Percentiles rank a stretch among this genome's conserved stretches.
These are phyloP conservation scores for Anisodus tanguticus DNA, from an alignment of 257 asterid genomes.

Conservation along the genomic window DNA sequence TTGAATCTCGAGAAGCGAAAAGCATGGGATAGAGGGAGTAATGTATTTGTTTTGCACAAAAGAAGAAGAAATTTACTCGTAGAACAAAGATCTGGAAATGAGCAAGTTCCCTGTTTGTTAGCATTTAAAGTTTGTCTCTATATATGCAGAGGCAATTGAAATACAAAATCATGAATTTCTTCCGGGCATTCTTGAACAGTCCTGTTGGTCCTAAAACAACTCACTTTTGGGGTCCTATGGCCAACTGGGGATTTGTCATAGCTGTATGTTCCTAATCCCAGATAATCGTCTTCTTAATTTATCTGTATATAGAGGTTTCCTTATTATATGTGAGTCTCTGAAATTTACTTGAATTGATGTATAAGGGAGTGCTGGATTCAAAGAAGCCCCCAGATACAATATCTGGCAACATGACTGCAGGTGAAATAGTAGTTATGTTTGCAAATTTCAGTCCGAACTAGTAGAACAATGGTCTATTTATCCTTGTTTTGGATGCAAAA, in stretches of 20 bases:
- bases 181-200: constrained; percentile 50
- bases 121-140: neutral
- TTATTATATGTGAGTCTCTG: neutral
- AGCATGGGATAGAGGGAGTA: no score
- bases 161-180: constrained; percentile 37
- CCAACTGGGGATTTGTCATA: constrained; percentile 53
- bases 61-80: neutral
- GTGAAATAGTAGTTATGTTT: neutral
- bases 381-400: constrained; percentile 23
- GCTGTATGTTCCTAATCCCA: constrained; percentile 38
- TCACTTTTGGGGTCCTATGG: constrained; percentile 57
- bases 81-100: neutral
- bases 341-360: neutral
- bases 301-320: neutral
- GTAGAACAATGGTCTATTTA: neutral
- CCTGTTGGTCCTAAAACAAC: constrained; percentile 58
- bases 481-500: neutral
- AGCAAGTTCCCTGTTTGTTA: neutral
- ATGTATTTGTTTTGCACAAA: neutral
- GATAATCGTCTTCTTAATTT: neutral
- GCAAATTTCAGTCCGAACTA: neutral
- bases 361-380: constrained; percentile 27
- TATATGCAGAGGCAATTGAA: constrained; percentile 10
- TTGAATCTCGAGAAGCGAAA: no score
- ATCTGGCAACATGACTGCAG: constrained; percentile 30